Evolutionary conservation across 306 rosid genomes (phyloP), one percentile per base, ranked within the genome.

Genomic region (Parietaria judaica): DNA sequence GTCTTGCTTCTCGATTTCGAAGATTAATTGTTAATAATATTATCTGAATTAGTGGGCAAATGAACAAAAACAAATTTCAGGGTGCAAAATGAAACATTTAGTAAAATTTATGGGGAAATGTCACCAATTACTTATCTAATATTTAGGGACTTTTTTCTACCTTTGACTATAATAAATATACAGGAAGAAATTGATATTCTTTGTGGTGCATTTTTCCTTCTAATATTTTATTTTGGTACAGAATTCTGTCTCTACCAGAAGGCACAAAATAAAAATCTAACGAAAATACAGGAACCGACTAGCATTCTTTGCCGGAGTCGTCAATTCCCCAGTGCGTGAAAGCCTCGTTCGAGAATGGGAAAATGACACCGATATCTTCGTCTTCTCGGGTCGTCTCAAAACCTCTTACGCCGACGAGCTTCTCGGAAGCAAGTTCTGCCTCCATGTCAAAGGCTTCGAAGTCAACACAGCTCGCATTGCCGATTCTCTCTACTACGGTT

Each of bases 391-490:
- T 51, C 74, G 97, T 50, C 81, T 86, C 17, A 82, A 71, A 59
- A 90, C 95, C 36, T 74, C 97, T 34, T 90, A 90, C n/a, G 83
- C 83, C 11, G 90, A 84, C 60, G 88, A 76, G 68, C 68, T 90
- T 59, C 70, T 90, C 55, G 78, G 83, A 11, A 90, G 95, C 83
- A 86, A 80, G 78, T 90, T 84, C 74, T 90, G 97, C 78, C 89
- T 90, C 66, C 97, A 90, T 54, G 95, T 80, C 3, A 90, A 86
- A 72, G 95, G 95, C 67, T 86, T 65, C 50, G 97, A 86, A 74
- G 95, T 90, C 70, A 90, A 90, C 75, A 90, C 97, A 1, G 94
- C 94, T 44, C 90, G 95, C 0, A 72, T 90, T 4, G 90, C 80
- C 17, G 95, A 90, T 58, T 86, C 97, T 3, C 17, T 90, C 31